A percentile compares a stretch with the other conserved stretches of the same genome.
Evolutionary conservation across 2,329 filamentous ascomycete species (phyloP).

Genomic region (Ophiobolus disseminans): DNA sequence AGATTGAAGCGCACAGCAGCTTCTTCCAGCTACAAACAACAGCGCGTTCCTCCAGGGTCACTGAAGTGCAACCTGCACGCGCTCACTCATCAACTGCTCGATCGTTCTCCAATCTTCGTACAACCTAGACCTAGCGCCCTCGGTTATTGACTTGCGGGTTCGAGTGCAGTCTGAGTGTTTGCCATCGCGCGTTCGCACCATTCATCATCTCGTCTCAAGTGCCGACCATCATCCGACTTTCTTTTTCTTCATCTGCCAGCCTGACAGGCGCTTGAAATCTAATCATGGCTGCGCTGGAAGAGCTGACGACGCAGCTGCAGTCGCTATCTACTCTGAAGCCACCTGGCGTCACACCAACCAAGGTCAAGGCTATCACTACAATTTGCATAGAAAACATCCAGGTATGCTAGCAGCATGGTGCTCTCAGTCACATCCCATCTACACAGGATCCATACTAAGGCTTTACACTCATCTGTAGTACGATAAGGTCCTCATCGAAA

Average conservation of each 20-base stretch:
- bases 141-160: constrained; percentile 31
- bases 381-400: constrained; percentile 72
- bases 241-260: constrained; percentile 24
- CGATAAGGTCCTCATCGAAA: constrained; percentile 93
- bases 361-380: constrained; percentile 84
- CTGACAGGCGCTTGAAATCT: constrained; percentile 35
- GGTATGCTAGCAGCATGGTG: constrained; percentile 33
- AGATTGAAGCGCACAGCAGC: constrained; percentile 30
- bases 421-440: constrained; percentile 10
- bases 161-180: constrained; percentile 37
- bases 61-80: constrained; percentile 26
- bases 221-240: constrained; percentile 15
- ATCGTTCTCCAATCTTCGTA: constrained; percentile 31
- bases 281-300: constrained; percentile 77
- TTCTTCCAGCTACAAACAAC: constrained; percentile 29
- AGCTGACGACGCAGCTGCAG: constrained; percentile 88
- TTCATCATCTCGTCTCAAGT: constrained; percentile 18
- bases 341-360: constrained; percentile 90
- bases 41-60: constrained; percentile 15
- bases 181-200: constrained; percentile 28
- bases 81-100: constrained; percentile 27
- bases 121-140: constrained; percentile 36
- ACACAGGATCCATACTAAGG: constrained; percentile 34
- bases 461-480: constrained; percentile 64
- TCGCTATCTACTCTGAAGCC: constrained; percentile 91